Conservation (phyloP, 352 stramenopile species). For the Lagenidium giganteum region DNA sequence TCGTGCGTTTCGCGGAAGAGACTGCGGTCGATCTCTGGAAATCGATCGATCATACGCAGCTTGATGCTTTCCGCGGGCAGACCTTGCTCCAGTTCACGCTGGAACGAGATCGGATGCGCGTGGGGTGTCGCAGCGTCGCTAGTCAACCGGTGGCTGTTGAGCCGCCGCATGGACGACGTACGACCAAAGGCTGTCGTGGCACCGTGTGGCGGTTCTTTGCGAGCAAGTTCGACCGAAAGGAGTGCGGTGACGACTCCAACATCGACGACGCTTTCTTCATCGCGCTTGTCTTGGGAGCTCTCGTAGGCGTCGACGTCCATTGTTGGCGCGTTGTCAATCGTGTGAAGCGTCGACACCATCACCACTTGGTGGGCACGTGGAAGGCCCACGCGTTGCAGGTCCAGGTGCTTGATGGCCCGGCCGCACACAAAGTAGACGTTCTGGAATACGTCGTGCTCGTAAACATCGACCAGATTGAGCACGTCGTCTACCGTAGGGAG, state of each 20-base stretch:
- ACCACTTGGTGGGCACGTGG: constrained; percentile 14
- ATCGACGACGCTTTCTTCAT: constrained; percentile 17
- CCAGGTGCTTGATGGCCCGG: constrained; percentile 5
- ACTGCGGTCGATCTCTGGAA: constrained; percentile 37
- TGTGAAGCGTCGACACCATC: constrained; percentile 11
- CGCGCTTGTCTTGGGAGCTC: no score
- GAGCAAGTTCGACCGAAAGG: constrained; percentile 15
- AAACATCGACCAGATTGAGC: no score
- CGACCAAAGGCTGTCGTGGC: no score
- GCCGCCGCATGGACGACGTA: constrained; percentile 14
- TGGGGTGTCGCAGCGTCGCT: no score
- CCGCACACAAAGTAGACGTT: constrained; percentile 21
- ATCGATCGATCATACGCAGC: constrained; percentile 39
- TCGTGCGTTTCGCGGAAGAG: constrained; percentile 34
- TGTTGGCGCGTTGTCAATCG: no score
- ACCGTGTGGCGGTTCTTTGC: constrained; percentile 10
- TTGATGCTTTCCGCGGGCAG: constrained; percentile 55
- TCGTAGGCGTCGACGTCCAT: no score
- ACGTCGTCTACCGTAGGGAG: constrained; percentile 13
- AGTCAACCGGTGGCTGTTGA: constrained; percentile 16
- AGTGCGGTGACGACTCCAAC: constrained; percentile 26
- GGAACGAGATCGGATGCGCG: constrained; percentile 18
- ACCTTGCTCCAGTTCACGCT: constrained; percentile 40
- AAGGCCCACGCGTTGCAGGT: constrained; percentile 13
- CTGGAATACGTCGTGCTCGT: constrained; percentile 2